Base-by-base conservation (phyloP, 1,139 yeast species). In the Saccharomyces hybrid region DNA sequence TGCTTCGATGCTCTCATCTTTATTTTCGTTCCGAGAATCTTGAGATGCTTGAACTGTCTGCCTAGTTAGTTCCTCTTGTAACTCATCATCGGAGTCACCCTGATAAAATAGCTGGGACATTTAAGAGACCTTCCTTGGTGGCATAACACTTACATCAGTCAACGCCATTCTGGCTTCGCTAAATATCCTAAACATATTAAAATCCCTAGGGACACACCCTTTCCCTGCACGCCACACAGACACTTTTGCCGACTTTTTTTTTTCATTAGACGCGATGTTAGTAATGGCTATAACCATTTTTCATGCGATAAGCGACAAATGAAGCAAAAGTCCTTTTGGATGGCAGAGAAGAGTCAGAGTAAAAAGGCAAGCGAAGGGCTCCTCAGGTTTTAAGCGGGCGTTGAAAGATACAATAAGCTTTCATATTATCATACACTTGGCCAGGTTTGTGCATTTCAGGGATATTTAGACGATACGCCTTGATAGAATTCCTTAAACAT, bases 81-180 rank as follows among this genome's bases (percentile, higher is more conserved):
- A 38, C 41, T 67, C 72, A 14, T 67, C 70, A 31, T 68, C 73
- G 0, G 71, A 72, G 13, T 69, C 75, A 13, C 73, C 72, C 47
- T 65, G 70, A 2, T 73, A 73, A 62, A 74, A 74, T 51, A 74
- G 31, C 29, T 55, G 62, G n/a, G 73, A 62, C 75, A 71, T 57
- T 3, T 19, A 19, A 19, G 23, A 19, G 4, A 19, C 3, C 23
- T 19, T 19, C 23, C 4, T 19, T 19, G 23, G 23, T 19, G 23
- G 23, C 23, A 19, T 19, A 19, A 19, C 23, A 3, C 23, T 19
- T 19, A 19, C 23, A 19, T 19, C 23, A 3, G 23, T 19, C 23
- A 19, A 19, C 4, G 23, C 23, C 4, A 19, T 19, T 3, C 23
- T 19, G 23, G 23, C 3, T 19, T 19, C 23, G 23, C 34, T 9